These are phyloP conservation scores for Neurospora sp. DNA, from an alignment of 2,329 filamentous ascomycete genomes.

Conservation along the genomic window DNA sequence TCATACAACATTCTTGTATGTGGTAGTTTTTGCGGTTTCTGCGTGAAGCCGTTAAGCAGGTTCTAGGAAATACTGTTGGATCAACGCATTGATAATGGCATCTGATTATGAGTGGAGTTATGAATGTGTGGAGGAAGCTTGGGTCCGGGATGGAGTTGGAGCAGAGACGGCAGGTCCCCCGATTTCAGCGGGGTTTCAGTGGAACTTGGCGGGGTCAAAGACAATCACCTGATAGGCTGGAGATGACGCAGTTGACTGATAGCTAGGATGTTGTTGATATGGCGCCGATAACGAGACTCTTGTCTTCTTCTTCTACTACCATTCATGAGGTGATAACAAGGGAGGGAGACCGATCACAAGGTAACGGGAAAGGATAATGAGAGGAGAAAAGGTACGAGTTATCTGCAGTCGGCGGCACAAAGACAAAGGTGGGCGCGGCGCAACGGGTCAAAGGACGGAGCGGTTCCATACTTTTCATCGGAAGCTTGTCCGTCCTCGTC, in stretches of 20 bases:
- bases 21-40: not conserved
- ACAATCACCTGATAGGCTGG: not conserved
- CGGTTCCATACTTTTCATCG: not conserved
- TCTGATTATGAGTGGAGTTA: not conserved
- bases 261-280: not conserved
- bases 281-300: not conserved
- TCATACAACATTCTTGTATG: not conserved
- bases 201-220: not conserved
- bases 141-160: not conserved
- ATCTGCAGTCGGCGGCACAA: not conserved
- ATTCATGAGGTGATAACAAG: not conserved
- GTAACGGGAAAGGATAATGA: not conserved
- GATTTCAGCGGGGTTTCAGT: not conserved
- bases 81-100: not conserved
- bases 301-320: not conserved
- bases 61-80: not conserved
- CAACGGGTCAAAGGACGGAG: not conserved
- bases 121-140: not conserved
- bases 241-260: not conserved
- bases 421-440: not conserved
- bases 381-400: not conserved
- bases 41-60: not conserved
- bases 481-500: not conserved
- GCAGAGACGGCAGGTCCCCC: not conserved
- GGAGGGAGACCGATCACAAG: not conserved